Base-by-base conservation (phyloP, 2,329 filamentous ascomycete genomes). In the Fusarium sp. region DNA sequence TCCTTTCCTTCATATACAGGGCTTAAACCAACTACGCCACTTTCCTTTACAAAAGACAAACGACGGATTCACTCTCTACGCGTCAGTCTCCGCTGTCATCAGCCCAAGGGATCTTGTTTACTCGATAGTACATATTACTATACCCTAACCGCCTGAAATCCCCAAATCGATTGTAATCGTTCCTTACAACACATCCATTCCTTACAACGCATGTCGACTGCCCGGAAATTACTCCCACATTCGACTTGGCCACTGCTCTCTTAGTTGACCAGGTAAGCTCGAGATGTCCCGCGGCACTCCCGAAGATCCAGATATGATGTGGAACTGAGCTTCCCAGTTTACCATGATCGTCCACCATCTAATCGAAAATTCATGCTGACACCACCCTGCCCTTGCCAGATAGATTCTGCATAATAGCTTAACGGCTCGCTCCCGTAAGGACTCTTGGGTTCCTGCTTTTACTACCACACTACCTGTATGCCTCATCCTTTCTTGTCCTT, bases 401-500 rank as follows among this genome's bases (percentile, higher is more conserved):
- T 78, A 66, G 60, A 63, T 69, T 64, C 65, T 63, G 53, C 71
- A 73, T 70, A 71, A 72, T 77, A 76, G 71, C 73, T 74, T 72
- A 77, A 76, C 75, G 48, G 47, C 66, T 58, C 74, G 69, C 69
- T 77, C 71, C 70, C 54, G 68, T 51, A 44, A 63, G 66, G 59
- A 55, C 61, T 59, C 60, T 45, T 68, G 62, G 75, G 68, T 79
- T 82, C 88, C 89, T 85, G 88, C 77, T 82, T 86, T 71, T 83
- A 80, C 77, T 86, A 88, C 35, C 77, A 81, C 84, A 78, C 84
- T 87, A 77, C 78, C 78, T 88, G 87, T 90, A 87, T 81, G 87
- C 78, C 73, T 76, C 68, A 77, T 77, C 65, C 68, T 68, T 70
- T 68, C 73, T 69, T 69, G 63, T 68, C 62, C 63, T 72, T 73